Evolutionary conservation across 192 early-diverging fungal genomes (phyloP), one percentile per base, ranked within the genome.

Genomic region (Ambispora gerdemannii): DNA sequence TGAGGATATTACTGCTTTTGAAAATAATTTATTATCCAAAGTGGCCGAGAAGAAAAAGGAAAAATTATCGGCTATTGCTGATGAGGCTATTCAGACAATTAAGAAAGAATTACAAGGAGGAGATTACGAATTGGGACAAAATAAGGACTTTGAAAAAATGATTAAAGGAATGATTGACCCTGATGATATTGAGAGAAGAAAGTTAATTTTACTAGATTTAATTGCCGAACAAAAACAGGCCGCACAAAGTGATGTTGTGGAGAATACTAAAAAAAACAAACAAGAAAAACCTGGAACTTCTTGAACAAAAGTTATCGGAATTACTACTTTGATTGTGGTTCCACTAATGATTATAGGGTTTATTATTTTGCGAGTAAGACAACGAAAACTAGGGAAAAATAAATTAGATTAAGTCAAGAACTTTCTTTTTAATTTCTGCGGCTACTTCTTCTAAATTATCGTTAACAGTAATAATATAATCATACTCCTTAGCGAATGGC

Each of bases 301-400:
- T 25, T 1, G n/a, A 28, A 11, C 55, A 24, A 58, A 28, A 58
- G 22, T n/a, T 11, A 58, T 58, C 27, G 2, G 11, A 25, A 58
- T 58, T 58, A 24, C 55, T 58, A 28, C 55, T 0, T 58, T 58
- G 27, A 58, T 58, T 58, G 22, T 58, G 1, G 22, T 24, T 13
- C 55, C 55, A 2, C 27, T 58, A 25, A 1, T 58, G n/a, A 58
- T 58, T 58, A 28, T 58, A 58, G 13, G 19, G 13, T 2, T 58
- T 58, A 11, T 58, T 2, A 58, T 58, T 58, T 3, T 1, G 55
- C 55, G 55, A 58, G 55, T 25, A 58, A 17, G 55, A 58, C n/a
- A n/a, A n/a, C 10, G 4, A 58, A 47, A 47, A 10, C 17, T 47
- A 47, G 43, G 6, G 43, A 17, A 47, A 47, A 17, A 17, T 47